Base-by-base conservation (phyloP, 495 filamentous ascomycete genomes). In the Aspergillus diversus region DNA sequence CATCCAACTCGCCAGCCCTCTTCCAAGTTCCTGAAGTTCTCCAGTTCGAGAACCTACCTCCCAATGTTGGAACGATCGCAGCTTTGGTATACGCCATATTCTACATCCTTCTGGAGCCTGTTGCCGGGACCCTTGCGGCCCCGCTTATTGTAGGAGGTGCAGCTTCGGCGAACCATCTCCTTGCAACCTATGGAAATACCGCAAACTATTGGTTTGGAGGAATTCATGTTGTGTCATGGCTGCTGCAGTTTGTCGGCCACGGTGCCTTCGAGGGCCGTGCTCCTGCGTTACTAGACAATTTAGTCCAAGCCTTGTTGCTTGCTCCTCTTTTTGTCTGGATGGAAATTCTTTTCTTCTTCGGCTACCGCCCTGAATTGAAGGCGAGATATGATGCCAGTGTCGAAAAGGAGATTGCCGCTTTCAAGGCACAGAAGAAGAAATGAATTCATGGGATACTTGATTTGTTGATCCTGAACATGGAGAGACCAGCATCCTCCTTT, bases 241-340 rank as follows among this genome's bases (percentile, higher is more conserved):
- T 96, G 49, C 79, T 85, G 34, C 95, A 99, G 73, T 96, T 99
- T 73, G 63, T 97, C 46, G 95, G 95, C 47, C 95, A 99, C 70
- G 94, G 94, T 16, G 86, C 83, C 8, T 99, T 91, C 68, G 95
- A 98, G 76, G 87, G 90, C 31, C 82, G 94, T 46, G 92, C 93
- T 3, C 95, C 95, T 11, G 94, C 94, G 12, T 69, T 97, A 62
- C 75, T 97, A 64, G 94, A 97, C 75, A 98, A 97, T 69, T 75
- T 97, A 37, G 82, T 93, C 31, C 94, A 97, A 74, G 93, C 95
- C 31, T 70, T 97, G 57, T 89, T 99, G 62, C 83, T 98, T n/a
- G 95, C 95, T 0, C 95, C 95, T n/a, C 87, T 99, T 65, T 99
- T 99, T 69, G 93, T 98, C 34, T 99, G 94, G 91, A 89, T 99